Percentiles rank a stretch among this genome's conserved stretches.
Evolutionary conservation across 306 rosid genomes (phyloP).

Genomic region (Sesbania bispinosa): DNA sequence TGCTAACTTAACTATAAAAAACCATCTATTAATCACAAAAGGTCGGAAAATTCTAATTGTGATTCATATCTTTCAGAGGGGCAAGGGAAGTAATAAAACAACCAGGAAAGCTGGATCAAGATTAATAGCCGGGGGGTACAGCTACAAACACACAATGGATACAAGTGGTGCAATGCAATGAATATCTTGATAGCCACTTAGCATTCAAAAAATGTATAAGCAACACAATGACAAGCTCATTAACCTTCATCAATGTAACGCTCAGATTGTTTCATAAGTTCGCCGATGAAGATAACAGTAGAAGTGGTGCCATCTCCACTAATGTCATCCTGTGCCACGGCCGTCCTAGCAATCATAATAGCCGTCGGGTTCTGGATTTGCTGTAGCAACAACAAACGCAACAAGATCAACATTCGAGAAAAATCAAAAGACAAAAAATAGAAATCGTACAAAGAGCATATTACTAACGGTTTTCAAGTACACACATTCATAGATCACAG

Average conservation of each 20-base stretch:
- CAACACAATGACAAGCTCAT: neutral
- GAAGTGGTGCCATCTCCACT: conserved; percentile 98
- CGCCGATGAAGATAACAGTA: conserved; percentile 91
- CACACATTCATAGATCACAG: neutral
- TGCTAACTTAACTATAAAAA: neutral
- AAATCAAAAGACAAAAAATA: neutral
- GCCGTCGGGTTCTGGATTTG: conserved; percentile 99
- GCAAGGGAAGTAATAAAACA: neutral
- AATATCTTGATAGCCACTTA: neutral
- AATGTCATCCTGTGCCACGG: conserved; percentile 94
- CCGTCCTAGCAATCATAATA: conserved; percentile 96
- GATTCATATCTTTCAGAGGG: neutral
- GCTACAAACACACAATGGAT: neutral
- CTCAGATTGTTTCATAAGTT: conserved; percentile 95
- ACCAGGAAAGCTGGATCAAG: neutral
- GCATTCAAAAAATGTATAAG: neutral
- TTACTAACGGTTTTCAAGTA: neutral
- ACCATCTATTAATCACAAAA: neutral
- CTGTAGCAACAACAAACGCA: conserved; percentile 37
- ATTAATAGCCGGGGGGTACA: neutral
- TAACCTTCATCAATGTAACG: conserved; percentile 89
- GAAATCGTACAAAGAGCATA: neutral
- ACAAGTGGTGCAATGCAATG: neutral
- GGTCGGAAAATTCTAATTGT: neutral
- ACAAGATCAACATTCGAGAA: neutral